Evolutionary conservation across 2,329 filamentous ascomycete species (phyloP), one percentile per base, ranked within the genome.

Genomic region (Trichoderma breve): DNA sequence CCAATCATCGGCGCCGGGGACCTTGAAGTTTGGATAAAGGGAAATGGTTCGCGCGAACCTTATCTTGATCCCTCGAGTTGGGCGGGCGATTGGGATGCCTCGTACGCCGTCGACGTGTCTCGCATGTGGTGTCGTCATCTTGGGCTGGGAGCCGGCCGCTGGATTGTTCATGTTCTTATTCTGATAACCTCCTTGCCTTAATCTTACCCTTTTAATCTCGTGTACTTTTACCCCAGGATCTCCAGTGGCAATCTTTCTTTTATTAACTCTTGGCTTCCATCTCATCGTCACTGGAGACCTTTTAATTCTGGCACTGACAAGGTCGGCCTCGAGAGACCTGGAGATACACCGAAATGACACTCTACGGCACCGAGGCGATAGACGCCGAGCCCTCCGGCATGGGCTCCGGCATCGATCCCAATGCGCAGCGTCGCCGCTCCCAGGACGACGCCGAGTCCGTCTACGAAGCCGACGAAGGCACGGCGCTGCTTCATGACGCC

Each of bases 401-500:
- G 39, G 39, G 39, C 39, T 47, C 69, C n/a, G 63, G 62, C 7
- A 43, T 61, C 39, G 64, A 66, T n/a, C 36, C 39, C 32, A 34
- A 34, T 15, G 53, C 24, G 15, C 51, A 60, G 4, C 24, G 21
- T n/a, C 21, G 9, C 15, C 18, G 34, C 64, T 15, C 14, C 30
- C 30, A 7, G 14, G 24, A 5, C 2, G 70, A 69, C 15, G 9
- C 53, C 34, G 70, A 69, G 47, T 14, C 47, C 21, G 11, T 53
- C 21, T 43, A n/a, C 36, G 51, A 67, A n/a, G 63, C 24, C 30
- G 64, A 66, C 5, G 78, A 79, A 24, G 43, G 70, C 36, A 74
- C 74, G 2, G 74, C 76, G 12, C 70, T 79, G 8, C n/a, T 80
- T 1, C 72, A 73, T 2, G 57, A 51, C 18, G 73, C 74, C 4